Percentiles rank a stretch among this genome's conserved stretches.
Evolutionary conservation across 1,139 yeast species (phyloP).

Genomic region (Blastobotrys raffinosifermentans): DNA sequence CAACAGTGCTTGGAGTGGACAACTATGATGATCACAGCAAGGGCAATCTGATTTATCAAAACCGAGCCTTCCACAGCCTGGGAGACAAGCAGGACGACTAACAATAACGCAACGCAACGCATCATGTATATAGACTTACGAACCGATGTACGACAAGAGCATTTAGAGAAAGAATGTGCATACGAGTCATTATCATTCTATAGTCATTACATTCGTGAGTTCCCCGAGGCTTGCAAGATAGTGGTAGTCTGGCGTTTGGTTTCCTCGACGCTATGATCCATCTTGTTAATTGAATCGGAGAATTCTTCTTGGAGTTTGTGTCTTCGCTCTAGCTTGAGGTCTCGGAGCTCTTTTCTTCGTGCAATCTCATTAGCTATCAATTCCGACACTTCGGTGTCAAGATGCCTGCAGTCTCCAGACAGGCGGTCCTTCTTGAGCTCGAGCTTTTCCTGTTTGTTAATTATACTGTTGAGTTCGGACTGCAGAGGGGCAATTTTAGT

Average conservation of each 20-base stretch:
- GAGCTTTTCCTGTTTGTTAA: constrained; percentile 23
- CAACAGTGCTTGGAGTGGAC: constrained; percentile 29
- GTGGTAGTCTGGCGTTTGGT: constrained; percentile 17
- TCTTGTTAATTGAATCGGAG: constrained; percentile 30
- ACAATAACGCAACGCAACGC: no score
- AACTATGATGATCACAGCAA: constrained; percentile 24
- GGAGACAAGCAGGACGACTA: constrained; percentile 16
- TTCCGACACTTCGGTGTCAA: constrained; percentile 19
- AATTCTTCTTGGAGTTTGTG: constrained; percentile 29
- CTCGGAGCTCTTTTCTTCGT: constrained; percentile 16
- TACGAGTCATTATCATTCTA: no score
- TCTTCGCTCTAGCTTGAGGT: constrained; percentile 21
- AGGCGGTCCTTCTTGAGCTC: constrained; percentile 20
- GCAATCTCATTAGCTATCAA: constrained; percentile 14
- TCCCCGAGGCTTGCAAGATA: constrained; percentile 3
- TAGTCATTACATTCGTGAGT: no score
- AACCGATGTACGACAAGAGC: neutral
- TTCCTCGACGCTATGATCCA: constrained; percentile 31
- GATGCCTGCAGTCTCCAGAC: constrained; percentile 15
- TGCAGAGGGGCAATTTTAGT: constrained; percentile 19
- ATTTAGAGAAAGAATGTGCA: neutral
- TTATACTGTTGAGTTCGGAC: constrained; percentile 17
- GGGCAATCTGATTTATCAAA: constrained; percentile 23
- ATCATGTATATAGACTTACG: no score
- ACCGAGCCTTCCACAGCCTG: constrained; percentile 23